Evolutionary conservation across 768 basidiomycete genomes (phyloP), one percentile per base, ranked within the genome.

Genomic region (Paxillus rubicundulus): DNA sequence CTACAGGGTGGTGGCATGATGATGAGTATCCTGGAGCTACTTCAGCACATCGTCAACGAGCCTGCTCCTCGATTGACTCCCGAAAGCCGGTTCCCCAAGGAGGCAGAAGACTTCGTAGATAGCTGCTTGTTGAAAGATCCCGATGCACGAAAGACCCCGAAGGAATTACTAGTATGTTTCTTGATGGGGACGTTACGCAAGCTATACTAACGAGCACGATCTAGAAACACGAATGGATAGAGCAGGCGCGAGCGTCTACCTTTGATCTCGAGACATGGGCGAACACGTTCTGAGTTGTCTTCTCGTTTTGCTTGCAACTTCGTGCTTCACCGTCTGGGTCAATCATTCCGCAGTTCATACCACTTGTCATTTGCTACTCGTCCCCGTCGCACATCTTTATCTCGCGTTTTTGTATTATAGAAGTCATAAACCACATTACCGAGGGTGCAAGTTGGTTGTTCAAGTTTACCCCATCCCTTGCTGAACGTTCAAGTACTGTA

Each of bases 11-110:
- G 92, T 2, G 90, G 89, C 28, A 94, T 92, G 88, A 97, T 93
- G 59, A 98, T 99, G 95, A 91, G 88, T 63, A 98, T 99, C 70
- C 73, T 99, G 59, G 97, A 99, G 73, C 70, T 99, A 47, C 74
- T 99, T 56, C 97, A 98, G 67, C 93, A 98, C 67, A 98, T 99
- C 61, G 97, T 99, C 47, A 98, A 98, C 65, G 97, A 98, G 73
- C 93, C 96, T 52, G 96, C 97, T 24, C 97, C 97, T 38, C 78
- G 82, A 64, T 70, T 99, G 58, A 86, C 85, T 10, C 82, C 85
- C 1, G 85, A 88, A 52, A 86, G 86, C 33, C 79, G 78, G 58
- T 88, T 81, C 77, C 87, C 89, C 3, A 69, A 70, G 48, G 82
- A 86, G 65, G 88, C 90, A 20, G 89, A 92, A 61, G 76, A 76